A percentile compares a stretch with the other conserved stretches of the same genome.
Conservation (phyloP, 768 basidiomycete species). For the Roridomyces roridus region DNA sequence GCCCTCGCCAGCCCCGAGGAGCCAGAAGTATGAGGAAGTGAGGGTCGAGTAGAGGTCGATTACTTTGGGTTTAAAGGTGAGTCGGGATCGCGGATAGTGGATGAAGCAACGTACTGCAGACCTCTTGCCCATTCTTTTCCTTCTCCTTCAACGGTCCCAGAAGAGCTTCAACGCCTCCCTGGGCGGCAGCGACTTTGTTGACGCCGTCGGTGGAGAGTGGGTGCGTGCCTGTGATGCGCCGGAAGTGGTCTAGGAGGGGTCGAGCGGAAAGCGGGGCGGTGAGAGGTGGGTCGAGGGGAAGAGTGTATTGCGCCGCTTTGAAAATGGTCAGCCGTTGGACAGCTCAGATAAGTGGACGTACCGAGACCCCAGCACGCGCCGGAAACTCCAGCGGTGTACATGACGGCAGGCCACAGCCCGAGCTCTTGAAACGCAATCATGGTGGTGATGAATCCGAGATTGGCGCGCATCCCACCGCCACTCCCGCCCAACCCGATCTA, state of each 20-base stretch:
- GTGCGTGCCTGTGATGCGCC: background rate
- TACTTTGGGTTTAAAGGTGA: background rate
- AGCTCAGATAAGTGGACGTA: background rate
- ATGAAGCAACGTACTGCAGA: background rate
- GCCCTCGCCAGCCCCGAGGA: background rate
- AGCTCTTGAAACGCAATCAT: conserved; percentile 6
- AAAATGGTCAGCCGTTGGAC: too few species aligned
- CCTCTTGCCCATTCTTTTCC: conserved; percentile 2
- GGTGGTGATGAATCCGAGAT: conserved; percentile 3
- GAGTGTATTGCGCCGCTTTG: background rate
- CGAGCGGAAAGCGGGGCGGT: background rate
- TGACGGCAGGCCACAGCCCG: background rate
- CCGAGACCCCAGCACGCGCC: conserved; percentile 9
- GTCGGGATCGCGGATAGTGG: too few species aligned
- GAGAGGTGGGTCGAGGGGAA: conserved; percentile 1
- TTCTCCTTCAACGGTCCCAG: background rate
- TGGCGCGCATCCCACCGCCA: conserved; percentile 9
- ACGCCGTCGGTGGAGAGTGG: background rate
- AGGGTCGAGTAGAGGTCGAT: conserved; percentile 6
- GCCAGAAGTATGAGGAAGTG: background rate
- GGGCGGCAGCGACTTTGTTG: background rate
- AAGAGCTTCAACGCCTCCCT: background rate
- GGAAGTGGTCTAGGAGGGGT: background rate
- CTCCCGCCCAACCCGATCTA: conserved; percentile 5
- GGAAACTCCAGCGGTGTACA: conserved; percentile 2